phyloP scores from a whole-genome alignment of 208 protist genomes.

The Wallacemonas sp. region DNA sequence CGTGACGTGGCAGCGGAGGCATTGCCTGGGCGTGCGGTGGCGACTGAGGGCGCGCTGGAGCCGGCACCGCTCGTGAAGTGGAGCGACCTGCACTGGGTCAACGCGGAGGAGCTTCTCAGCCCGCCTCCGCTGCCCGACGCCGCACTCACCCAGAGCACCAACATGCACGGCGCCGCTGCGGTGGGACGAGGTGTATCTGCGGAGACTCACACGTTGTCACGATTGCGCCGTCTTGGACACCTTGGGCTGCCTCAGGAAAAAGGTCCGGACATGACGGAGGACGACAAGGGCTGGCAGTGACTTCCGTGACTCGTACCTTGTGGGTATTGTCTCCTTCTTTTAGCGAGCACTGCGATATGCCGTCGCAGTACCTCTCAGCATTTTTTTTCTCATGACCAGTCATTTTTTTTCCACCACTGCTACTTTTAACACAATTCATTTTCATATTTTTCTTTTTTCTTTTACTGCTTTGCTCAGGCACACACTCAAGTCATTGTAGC shows the following conservation, averaged over 20 bases:
- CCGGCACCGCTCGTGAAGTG: slow-evolving; percentile 26
- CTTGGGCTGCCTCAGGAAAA: too few species aligned
- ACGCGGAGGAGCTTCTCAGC: slow-evolving; percentile 35
- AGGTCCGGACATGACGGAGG: too few species aligned
- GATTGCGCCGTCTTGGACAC: not conserved
- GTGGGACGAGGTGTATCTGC: slow-evolving; percentile 2
- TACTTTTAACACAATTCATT: slow-evolving; percentile 10
- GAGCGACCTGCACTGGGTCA: slow-evolving; percentile 30
- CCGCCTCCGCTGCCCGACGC: not conserved
- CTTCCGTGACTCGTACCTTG: too few species aligned
- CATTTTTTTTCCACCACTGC: slow-evolving; percentile 13
- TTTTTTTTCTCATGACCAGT: slow-evolving; percentile 17
- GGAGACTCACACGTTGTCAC: not conserved
- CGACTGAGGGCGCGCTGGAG: slow-evolving; percentile 16
- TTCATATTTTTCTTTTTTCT: slow-evolving; percentile 15
- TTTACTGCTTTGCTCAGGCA: too few species aligned
- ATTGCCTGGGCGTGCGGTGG: slow-evolving; percentile 8
- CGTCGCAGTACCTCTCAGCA: not conserved
- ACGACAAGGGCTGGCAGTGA: too few species aligned
- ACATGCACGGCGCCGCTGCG: too few species aligned
- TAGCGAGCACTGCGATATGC: too few species aligned
- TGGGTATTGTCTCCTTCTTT: too few species aligned
- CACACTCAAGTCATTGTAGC: too few species aligned
- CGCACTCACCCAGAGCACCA: not conserved
- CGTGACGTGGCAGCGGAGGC: not conserved